A percentile compares a stretch with the other conserved stretches of the same genome.
These are phyloP conservation scores for Globisporangium viniferum DNA, from an alignment of 352 stramenopile species.

Conservation along the genomic window DNA sequence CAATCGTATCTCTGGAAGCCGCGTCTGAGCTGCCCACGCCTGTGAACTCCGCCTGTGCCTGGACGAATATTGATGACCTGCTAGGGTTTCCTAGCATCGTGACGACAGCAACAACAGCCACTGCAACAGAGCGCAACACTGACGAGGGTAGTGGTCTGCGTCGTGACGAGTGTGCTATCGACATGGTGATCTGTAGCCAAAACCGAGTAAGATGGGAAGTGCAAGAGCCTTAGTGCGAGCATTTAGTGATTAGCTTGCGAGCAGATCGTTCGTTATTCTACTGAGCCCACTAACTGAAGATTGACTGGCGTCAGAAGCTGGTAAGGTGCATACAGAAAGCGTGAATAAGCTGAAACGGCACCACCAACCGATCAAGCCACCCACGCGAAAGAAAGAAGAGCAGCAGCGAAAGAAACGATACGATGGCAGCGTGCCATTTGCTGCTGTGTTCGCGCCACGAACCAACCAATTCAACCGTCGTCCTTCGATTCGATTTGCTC, in stretches of 20 bases:
- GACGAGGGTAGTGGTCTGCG: not conserved
- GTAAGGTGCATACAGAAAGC: not conserved
- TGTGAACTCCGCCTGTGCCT: not conserved
- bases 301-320: not conserved
- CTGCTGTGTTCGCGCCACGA: not conserved
- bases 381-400: not conserved
- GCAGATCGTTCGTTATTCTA: not conserved
- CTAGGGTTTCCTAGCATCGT: too few relatives aligned
- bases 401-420: constrained; percentile 4
- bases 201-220: not conserved
- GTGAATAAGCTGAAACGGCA: not conserved
- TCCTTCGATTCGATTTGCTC: too few relatives aligned
- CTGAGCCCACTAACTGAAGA: not conserved
- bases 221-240: not conserved
- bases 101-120: not conserved
- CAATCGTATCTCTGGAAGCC: not conserved
- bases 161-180: not conserved
- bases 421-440: not conserved
- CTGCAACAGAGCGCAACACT: not conserved
- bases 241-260: not conserved
- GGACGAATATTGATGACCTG: not conserved
- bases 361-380: not conserved
- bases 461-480: not conserved
- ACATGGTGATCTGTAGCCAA: not conserved
- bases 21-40: not conserved